Base-by-base conservation (phyloP, 2,329 filamentous ascomycete species). In the Ophiostoma pallidulum region DNA sequence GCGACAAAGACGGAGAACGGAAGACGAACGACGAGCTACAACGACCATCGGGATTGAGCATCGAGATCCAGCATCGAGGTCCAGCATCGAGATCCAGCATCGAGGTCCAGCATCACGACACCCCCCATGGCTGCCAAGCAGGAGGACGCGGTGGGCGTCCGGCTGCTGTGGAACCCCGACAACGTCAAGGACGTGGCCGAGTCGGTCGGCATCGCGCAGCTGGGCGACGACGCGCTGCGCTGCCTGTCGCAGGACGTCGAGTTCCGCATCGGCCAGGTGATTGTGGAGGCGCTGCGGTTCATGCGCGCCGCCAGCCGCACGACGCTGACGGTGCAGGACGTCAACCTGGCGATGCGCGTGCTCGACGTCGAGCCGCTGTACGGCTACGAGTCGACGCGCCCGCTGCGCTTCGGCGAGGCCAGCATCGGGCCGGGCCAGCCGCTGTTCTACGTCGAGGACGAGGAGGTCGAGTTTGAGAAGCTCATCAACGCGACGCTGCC, bases 391-490 rank as follows among this genome's bases (percentile, higher is more conserved):
- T 90, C 89, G 29, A 92, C 87, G 36, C 75, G 91, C 44, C 87
- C 90, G 22, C 69, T 98, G 58, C 79, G 86, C 47, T 98, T 94
- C 61, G 92, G 92, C 44, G 92, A 98, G 66, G 92, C 92, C 3
- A 94, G 86, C 49, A 71, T 98, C 51, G 92, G 92, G 0, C 89
- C 90, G 13, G 90, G 91, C 9, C 92, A 98, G 66, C 89, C 91
- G 45, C 71, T 98, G 19, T 98, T 91, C 66, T 98, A 98, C 63
- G 85, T 98, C 32, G 92, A 98, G 61, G 92, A 98, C 63, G 92
- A 98, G 62, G 92, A 98, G 70, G 84, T 97, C 47, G 92, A 98
- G 66, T 97, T 98, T 62, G 92, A 98, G 70, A 97, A 97, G 72
- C 72, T 98, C 56, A 96, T 98, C 63, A 98, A 98, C 68, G 89